Base-by-base conservation (phyloP, 768 basidiomycete species). In the Psilocybe azurescens region DNA sequence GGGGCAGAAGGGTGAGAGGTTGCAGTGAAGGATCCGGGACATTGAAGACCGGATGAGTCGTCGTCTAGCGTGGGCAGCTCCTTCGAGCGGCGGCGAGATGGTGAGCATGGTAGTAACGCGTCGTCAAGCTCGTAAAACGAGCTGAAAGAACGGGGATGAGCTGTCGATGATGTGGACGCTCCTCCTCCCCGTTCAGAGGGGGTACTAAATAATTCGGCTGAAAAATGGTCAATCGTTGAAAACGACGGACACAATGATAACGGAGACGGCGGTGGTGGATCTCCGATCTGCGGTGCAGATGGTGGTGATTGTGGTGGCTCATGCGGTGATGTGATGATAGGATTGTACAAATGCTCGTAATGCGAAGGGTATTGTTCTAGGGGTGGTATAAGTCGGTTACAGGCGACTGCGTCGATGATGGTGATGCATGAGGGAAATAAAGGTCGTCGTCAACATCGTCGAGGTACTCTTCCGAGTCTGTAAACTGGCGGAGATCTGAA, bases 321-420 rank as follows among this genome's bases (percentile, higher is more conserved):
- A 41, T 33, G 58, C 51, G 29, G 38, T 13, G 49, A 10, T 44
- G 39, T 51, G 28, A 16, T 28, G 48, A 47, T 44, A 18, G 46
- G 44, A 36, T 59, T 65, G 60, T 57, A 58, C 61, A 57, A 54
- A 29, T 56, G 56, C 32, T 46, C n/a, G 29, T 33, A 49, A 56
- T 53, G 48, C 30, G 59, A 33, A 11, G 65, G 63, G 68, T 69
- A 69, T 69, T 63, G 20, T 47, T 69, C 65, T 67, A 69, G 24
- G 41, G 58, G 41, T 61, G 56, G 61, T 64, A 58, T 46, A 54
- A 39, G 33, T 59, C 32, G 32, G 33, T 63, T 55, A n/a, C 49
- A n/a, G 49, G 59, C 63, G 39, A 53, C 50, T 48, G 59, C 51
- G 46, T 56, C 53, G 39, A 38, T 41, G 29, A 38, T 30, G 54